These are phyloP conservation scores for Clarkia xantiana DNA, from an alignment of 345 rosid genomes.

Conservation along the genomic window DNA sequence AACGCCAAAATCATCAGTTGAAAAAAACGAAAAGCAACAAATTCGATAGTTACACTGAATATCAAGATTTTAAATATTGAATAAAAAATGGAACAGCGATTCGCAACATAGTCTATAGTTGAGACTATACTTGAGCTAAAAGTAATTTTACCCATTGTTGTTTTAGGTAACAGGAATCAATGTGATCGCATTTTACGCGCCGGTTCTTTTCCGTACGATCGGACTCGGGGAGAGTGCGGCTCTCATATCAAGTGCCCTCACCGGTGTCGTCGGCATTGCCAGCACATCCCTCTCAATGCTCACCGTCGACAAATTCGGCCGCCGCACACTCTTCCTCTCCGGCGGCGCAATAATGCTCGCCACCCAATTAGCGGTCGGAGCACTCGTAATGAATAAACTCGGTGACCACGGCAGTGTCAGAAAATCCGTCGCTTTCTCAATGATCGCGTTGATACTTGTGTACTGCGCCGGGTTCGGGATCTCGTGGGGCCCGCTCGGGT, in stretches of 20 bases:
- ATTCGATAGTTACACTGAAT: too few relatives aligned
- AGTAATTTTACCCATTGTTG: too few relatives aligned
- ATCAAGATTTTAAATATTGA: too few relatives aligned
- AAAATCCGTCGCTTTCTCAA: constrained; percentile 19
- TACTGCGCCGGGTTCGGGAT: constrained; percentile 31
- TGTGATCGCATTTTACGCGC: constrained; percentile 58
- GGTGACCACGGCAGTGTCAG: constrained; percentile 38
- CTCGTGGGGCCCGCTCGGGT: constrained; percentile 52
- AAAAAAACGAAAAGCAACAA: too few relatives aligned
- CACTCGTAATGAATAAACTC: constrained; percentile 22
- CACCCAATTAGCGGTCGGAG: constrained; percentile 40
- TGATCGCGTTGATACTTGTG: constrained; percentile 18
- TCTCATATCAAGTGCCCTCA: constrained; percentile 33
- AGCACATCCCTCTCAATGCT: constrained; percentile 43
- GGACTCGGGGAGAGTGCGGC: constrained; percentile 56
- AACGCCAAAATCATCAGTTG: too few relatives aligned
- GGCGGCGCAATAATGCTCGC: constrained; percentile 56
- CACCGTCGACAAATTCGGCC: constrained; percentile 43
- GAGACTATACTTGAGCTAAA: too few relatives aligned
- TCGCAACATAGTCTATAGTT: too few relatives aligned
- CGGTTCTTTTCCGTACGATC: constrained; percentile 54
- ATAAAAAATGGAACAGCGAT: too few relatives aligned
- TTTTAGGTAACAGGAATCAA: constrained; percentile 49
- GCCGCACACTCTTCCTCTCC: constrained; percentile 27
- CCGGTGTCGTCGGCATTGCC: constrained; percentile 32